Evolutionary conservation across 179 eudicot genomes (phyloP).

Genomic region (Silene noctiflora): DNA sequence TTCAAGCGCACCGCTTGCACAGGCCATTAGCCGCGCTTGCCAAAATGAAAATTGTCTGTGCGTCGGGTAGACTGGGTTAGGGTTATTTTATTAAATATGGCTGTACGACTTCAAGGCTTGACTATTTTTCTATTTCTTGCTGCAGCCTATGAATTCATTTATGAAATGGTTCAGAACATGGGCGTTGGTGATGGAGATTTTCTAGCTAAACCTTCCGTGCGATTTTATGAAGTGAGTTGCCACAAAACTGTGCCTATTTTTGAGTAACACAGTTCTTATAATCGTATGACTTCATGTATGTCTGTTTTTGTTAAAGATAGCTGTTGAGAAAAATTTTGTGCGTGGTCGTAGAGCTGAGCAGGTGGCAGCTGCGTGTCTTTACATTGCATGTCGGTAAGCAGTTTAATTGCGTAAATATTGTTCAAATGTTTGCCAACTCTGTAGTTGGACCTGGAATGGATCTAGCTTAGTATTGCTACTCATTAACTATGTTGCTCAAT

Average conservation of each 20-base stretch:
- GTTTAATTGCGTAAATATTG: neutral
- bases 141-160: constrained; percentile 40
- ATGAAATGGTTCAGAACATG: constrained; percentile 36
- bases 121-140: neutral
- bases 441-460: neutral
- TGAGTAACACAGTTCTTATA: neutral
- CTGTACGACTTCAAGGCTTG: constrained; percentile 11
- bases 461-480: constrained; percentile 10
- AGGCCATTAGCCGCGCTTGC: neutral
- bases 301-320: constrained; percentile 48
- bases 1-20: neutral
- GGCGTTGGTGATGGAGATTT: constrained; percentile 46
- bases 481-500: neutral
- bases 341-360: constrained; percentile 72
- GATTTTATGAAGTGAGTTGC: constrained; percentile 49
- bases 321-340: constrained; percentile 61
- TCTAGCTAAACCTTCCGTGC: constrained; percentile 41
- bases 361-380: constrained; percentile 79
- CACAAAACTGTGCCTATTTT: constrained; percentile 1
- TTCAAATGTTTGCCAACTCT: neutral
- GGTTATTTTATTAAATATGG: neutral
- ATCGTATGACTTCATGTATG: constrained; percentile 8
- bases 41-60: neutral
- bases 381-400: constrained; percentile 73
- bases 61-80: neutral